A percentile compares a stretch with the other conserved stretches of the same genome.
Evolutionary conservation across 2,329 filamentous ascomycete species (phyloP).

Genomic region (Fusarium mangiferae): DNA sequence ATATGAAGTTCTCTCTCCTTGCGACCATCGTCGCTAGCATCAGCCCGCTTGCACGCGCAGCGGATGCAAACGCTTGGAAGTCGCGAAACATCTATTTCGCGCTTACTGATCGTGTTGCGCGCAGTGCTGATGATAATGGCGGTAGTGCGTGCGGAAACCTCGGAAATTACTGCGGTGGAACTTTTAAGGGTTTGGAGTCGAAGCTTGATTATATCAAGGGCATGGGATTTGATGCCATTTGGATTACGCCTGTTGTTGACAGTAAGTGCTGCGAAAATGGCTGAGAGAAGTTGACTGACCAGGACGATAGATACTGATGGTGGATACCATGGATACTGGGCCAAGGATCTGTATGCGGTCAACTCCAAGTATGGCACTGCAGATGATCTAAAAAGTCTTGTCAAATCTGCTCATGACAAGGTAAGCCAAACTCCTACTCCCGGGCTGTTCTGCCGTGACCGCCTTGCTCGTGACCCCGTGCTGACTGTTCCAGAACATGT

Average conservation of each 20-base stretch:
- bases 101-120: slow-evolving; percentile 66
- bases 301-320: not conserved
- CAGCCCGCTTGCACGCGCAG: slow-evolving; percentile 29
- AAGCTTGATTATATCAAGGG: slow-evolving; percentile 71
- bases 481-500: slow-evolving; percentile 47
- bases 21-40: slow-evolving; percentile 17
- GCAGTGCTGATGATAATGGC: slow-evolving; percentile 54
- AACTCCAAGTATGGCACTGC: slow-evolving; percentile 26
- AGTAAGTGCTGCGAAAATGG: slow-evolving; percentile 41
- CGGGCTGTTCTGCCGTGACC: not conserved
- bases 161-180: slow-evolving; percentile 69
- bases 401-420: slow-evolving; percentile 29
- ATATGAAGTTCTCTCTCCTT: slow-evolving; percentile 18
- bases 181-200: slow-evolving; percentile 66
- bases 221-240: slow-evolving; percentile 68
- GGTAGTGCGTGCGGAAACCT: slow-evolving; percentile 55
- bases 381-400: slow-evolving; percentile 24
- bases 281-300: not conserved
- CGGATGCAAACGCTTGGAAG: slow-evolving; percentile 59
- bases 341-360: slow-evolving; percentile 21
- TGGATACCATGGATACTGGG: slow-evolving; percentile 38
- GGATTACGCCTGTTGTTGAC: slow-evolving; percentile 67
- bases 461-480: not conserved
- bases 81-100: slow-evolving; percentile 67
- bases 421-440: not conserved